Base-by-base conservation (phyloP, 2,329 filamentous ascomycete genomes). In the Fusarium acutatum region DNA sequence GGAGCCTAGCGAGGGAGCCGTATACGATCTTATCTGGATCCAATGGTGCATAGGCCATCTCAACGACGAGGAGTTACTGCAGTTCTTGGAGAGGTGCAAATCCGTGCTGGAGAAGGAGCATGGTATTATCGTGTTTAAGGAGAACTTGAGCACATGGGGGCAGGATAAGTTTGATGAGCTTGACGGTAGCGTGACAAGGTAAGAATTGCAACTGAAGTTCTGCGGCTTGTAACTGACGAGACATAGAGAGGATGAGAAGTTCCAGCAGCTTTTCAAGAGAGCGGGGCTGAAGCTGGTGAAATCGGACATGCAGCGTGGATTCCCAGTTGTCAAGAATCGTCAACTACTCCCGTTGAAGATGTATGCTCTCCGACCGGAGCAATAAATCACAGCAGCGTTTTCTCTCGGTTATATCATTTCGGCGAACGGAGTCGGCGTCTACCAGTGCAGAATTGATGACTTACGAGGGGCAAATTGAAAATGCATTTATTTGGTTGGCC, bases 21-120 rank as follows among this genome's bases (percentile, higher is more conserved):
- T 83, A 54, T 98, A 98, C 81, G 92, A 95, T 79, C 81, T 97
- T 50, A 90, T 98, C 69, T 97, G 94, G 94, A 92, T 89, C 59
- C 95, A 98, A 82, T 97, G 95, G 95, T 98, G 95, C 81, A 82
- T 96, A 13, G 93, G 94, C 30, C 92, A 98, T 81, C 84, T 97
- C 61, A 94, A 89, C 1, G 94, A 97, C 79, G 82, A 82, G 13
- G 90, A 97, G 80, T 80, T 98, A 8, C 85, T 93, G 2, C 84
- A 83, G 5, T 97, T 92, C 77, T 82, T 98, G 22, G 75, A 83
- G 63, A 86, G 89, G 32, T 93, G 93, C 79, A 87, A 86, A 53
- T 75, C 81, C 0, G 85, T 69, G 0, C 57, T 85, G 7, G 65
- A 65, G 2, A 77, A 79, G 4, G 79, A 79, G 0, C 65, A 65